Percentiles rank a stretch among this genome's conserved stretches.
phyloP scores from a whole-genome alignment of 2,329 filamentous ascomycete genomes.

The Anthostomella pinea region DNA sequence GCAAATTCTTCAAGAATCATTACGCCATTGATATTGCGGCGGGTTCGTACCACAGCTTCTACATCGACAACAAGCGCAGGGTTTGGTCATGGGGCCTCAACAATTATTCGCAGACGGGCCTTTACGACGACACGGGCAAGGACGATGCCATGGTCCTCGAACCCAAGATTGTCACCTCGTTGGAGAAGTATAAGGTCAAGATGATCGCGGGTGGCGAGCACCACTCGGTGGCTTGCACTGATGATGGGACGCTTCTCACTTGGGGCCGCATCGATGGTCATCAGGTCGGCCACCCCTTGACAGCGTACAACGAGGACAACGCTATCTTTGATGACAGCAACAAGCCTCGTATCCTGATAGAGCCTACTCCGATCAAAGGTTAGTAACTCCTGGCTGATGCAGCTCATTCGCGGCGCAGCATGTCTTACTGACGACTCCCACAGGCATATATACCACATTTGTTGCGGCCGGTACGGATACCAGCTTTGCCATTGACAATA shows the following conservation, averaged over 20 bases:
- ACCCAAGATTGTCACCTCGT: constrained; percentile 63
- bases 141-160: constrained; percentile 70
- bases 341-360: constrained; percentile 67
- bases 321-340: constrained; percentile 62
- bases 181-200: constrained; percentile 62
- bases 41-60: constrained; percentile 70
- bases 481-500: constrained; percentile 65
- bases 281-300: constrained; percentile 56
- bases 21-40: constrained; percentile 54
- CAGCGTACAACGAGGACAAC: constrained; percentile 54
- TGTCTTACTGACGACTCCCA: constrained; percentile 16
- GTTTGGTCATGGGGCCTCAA: constrained; percentile 72
- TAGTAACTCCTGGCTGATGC: constrained; percentile 28
- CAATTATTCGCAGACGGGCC: constrained; percentile 68
- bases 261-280: constrained; percentile 47
- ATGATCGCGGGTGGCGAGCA: constrained; percentile 70
- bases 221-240: constrained; percentile 54
- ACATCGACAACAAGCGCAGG: constrained; percentile 62
- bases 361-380: constrained; percentile 61
- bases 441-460: constrained; percentile 49
- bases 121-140: constrained; percentile 60
- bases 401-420: too few species aligned
- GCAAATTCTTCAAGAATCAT: constrained; percentile 45
- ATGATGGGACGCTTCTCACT: constrained; percentile 41
- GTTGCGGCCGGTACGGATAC: constrained; percentile 70